These are phyloP conservation scores for Emiliania huxleyi DNA, from an alignment of 78 protist genomes.

Conservation along the genomic window DNA sequence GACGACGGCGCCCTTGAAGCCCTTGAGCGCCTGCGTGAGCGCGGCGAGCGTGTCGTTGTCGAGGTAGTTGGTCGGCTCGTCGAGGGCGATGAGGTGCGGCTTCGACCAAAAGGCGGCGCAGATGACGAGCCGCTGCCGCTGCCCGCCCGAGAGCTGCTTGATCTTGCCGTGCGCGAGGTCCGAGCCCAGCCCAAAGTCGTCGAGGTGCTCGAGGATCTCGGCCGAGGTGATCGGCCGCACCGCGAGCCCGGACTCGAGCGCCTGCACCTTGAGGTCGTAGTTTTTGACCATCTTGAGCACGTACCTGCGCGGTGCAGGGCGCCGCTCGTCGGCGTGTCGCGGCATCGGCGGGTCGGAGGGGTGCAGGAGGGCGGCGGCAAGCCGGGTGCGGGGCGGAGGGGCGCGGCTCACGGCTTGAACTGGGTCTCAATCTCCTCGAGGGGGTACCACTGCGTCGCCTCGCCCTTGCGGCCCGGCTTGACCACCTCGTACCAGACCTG, in stretches of 20 bases:
- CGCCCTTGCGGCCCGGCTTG: background rate
- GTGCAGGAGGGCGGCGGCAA: too few species aligned
- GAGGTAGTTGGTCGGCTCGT: slow-evolving; percentile 52
- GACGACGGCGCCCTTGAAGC: slow-evolving; percentile 13
- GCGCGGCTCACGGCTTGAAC: too few species aligned
- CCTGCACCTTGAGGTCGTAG: slow-evolving; percentile 39
- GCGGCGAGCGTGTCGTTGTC: slow-evolving; percentile 44
- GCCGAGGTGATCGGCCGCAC: slow-evolving; percentile 35
- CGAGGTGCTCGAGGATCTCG: slow-evolving; percentile 32
- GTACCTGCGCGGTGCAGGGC: too few species aligned
- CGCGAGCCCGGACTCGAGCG: slow-evolving; percentile 1
- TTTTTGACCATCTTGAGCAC: slow-evolving; percentile 26
- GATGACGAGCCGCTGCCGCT: slow-evolving; percentile 39
- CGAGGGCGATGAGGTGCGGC: slow-evolving; percentile 42
- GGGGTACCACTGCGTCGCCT: background rate
- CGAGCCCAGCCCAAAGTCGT: slow-evolving; percentile 24
- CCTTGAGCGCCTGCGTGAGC: slow-evolving; percentile 2
- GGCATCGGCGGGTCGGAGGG: too few species aligned
- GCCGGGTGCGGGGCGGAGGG: too few species aligned
- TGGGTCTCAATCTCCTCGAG: background rate
- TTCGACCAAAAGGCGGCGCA: slow-evolving; percentile 31
- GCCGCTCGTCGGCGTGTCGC: too few species aligned
- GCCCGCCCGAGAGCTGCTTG: slow-evolving; percentile 40
- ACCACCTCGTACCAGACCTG: background rate
- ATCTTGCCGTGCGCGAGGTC: slow-evolving; percentile 6